Percentiles rank a stretch among this genome's conserved stretches.
These are phyloP conservation scores for Suillus bovinus DNA, from an alignment of 768 basidiomycete species.

Conservation along the genomic window DNA sequence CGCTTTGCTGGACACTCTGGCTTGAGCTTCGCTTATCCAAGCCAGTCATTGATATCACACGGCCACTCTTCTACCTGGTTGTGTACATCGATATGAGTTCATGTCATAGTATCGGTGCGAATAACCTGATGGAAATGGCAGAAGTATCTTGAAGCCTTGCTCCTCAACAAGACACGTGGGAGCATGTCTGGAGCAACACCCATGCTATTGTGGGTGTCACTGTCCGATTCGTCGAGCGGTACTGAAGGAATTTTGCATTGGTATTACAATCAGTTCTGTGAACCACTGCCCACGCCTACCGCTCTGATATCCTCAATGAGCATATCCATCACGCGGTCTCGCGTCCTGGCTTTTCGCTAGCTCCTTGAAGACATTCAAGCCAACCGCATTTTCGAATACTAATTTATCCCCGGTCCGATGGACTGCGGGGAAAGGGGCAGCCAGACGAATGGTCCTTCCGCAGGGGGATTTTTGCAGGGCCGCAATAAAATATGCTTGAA, in stretches of 20 bases:
- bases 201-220: background rate
- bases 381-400: background rate
- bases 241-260: background rate
- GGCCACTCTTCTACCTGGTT: conserved; percentile 34
- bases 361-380: background rate
- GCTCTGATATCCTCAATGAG: background rate
- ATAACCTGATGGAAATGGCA: conserved; percentile 46
- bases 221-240: background rate
- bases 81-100: conserved; percentile 35
- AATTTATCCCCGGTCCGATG: background rate
- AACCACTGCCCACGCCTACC: background rate
- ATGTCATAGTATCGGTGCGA: conserved; percentile 33
- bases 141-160: conserved; percentile 38
- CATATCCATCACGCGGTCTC: background rate
- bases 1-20: too few relatives aligned
- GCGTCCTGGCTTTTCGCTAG: background rate
- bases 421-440: background rate
- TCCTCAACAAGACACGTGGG: conserved; percentile 34
- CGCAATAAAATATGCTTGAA: background rate
- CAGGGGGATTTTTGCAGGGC: background rate
- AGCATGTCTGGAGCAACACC: background rate
- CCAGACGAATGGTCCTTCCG: background rate
- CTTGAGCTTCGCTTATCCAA: too few relatives aligned
- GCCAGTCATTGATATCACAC: conserved; percentile 29
- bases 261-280: background rate